Evolutionary conservation across 2,329 filamentous ascomycete genomes (phyloP), one percentile per base, ranked within the genome.

Genomic region (Ophiostoma fasciatum): DNA sequence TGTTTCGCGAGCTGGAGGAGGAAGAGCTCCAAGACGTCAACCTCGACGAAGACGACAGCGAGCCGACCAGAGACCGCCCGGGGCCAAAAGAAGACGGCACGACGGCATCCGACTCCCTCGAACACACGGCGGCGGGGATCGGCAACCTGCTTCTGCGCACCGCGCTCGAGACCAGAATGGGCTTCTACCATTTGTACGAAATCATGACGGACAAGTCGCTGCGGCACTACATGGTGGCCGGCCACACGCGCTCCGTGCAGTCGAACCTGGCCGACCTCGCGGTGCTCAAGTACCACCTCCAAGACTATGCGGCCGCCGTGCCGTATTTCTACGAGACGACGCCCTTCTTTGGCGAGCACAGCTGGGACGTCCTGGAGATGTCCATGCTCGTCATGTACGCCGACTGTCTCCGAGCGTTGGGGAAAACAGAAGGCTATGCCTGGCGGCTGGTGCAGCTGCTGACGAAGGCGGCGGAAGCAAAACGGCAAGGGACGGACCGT

Each of bases 351-450:
- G 79, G 78, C 0, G 74, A 78, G 38, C 75, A 71, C 38, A 72
- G 77, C 31, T 96, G 90, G 87, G 74, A 70, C 36, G 62, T 78
- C 1, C 64, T 94, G 11, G 85, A 96, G 51, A 63, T 84, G 4
- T 79, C 79, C 1, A 82, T 94, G 69, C 66, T 96, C 6, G 72
- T 82, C 44, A 79, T 94, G 66, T 90, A 94, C 52, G 73, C 82
- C 1, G 70, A 72, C 33, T 96, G 87, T 53, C 65, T 98, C 20
- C 78, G 81, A 45, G 70, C 82, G 46, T 67, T 94, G 20, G 66
- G 79, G 33, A 73, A 75, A 12, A 74, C 75, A 41, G 80, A 88
- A 35, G 83, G 93, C 42, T 92, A 85, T 48, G 74, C 87, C 13
- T 71, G 73, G 18, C 76, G 82, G 8, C 66, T 83, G 8, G 62